Evolutionary conservation across 306 rosid genomes (phyloP).

Genomic region (Casuarina cunninghamiana): DNA sequence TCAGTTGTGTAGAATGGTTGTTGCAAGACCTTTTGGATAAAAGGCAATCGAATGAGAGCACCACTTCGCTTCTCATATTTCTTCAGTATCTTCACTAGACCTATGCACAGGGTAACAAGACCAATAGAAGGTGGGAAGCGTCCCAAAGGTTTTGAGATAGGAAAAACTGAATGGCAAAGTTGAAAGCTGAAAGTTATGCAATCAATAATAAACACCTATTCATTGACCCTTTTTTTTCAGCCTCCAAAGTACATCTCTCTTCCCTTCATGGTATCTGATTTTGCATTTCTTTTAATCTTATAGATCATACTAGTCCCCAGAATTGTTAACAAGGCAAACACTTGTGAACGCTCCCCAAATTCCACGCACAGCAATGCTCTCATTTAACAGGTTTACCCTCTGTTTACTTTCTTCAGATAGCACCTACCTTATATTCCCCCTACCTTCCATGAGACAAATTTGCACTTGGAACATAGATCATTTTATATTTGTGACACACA

Average conservation of each 20-base stretch:
- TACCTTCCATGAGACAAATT: too few species aligned
- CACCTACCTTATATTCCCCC: too few species aligned
- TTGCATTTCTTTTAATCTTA: neutral
- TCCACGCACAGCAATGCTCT: neutral
- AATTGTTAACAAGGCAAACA: too few species aligned
- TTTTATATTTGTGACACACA: neutral
- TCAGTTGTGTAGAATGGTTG: conserved; percentile 86
- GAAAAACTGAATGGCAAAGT: too few species aligned
- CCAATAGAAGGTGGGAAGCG: neutral
- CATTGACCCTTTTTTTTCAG: neutral
- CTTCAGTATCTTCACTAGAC: conserved; percentile 84
- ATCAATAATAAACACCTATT: conserved; percentile 1
- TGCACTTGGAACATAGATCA: neutral
- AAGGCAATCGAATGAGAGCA: conserved; percentile 64
- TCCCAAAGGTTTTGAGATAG: neutral
- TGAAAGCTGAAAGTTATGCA: neutral
- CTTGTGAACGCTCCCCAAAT: too few species aligned
- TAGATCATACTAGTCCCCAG: neutral
- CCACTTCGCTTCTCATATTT: conserved; percentile 89
- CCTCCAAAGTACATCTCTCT: neutral
- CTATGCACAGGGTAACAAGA: conserved; percentile 21
- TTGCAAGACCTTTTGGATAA: conserved; percentile 71
- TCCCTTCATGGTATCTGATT: neutral
- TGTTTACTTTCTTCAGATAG: too few species aligned
- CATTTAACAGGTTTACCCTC: neutral